Evolutionary conservation across 441 rosid genomes (phyloP), one percentile per base, ranked within the genome.

Genomic region (Biscutella laevigata): DNA sequence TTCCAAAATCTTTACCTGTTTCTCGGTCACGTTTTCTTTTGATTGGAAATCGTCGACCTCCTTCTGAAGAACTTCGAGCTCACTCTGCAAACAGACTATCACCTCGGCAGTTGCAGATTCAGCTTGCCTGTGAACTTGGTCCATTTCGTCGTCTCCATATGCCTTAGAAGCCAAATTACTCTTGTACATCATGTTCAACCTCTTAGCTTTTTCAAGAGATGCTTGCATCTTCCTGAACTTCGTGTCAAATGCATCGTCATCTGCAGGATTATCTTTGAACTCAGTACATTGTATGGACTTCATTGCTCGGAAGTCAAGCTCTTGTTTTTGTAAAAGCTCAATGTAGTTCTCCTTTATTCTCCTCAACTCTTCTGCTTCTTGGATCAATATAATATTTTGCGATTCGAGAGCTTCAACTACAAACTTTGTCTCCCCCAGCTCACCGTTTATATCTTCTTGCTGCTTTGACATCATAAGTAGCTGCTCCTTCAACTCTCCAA

Each of bases 61-160:
- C 73, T 79, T 71, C 71, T 90, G 92, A 73, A 94, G 97, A 73
- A 67, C 48, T 67, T 81, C 74, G 39, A 94, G 95, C 74, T 94
- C 96, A 73, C 83, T 88, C 81, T 89, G 94, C 88, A 89, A 69
- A 60, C 88, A 84, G 62, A 94, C 82, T 67, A 94, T 89, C 62
- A 82, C 96, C 81, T 89, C 95, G 3, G 80, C 97, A 57, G 96
- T 81, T 68, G 86, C 97, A 71, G 82, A 95, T 77, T 94, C 99
- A 64, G 71, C 99, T 77, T 94, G 96, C 59, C 66, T 77, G 53
- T 83, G 58, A 62, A 83, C 74, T 73, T 78, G 76, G 50, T 85
- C 90, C 86, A 68, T 81, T 70, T 89, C 89, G 71, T 76, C 82
- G 74, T 83, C 92, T 43, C 80, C 87, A 47, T 81, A 81, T 34